These are phyloP conservation scores for Malassezia cuniculi DNA, from an alignment of 1,284 basidiomycete genomes.

Conservation along the genomic window DNA sequence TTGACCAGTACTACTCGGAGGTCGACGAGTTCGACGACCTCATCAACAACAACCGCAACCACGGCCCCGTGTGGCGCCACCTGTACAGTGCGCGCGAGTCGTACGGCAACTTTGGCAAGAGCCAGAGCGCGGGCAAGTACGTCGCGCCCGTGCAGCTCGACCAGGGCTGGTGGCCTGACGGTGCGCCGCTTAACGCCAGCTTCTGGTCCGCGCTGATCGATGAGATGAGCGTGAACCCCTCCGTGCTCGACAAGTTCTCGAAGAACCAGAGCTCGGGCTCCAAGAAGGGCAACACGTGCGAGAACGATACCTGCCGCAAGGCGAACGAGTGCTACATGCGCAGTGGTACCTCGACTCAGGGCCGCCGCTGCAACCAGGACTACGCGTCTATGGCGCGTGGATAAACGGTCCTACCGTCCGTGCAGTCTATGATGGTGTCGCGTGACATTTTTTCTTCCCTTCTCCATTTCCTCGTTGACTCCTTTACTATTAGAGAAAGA, in stretches of 20 bases:
- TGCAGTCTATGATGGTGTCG: too few species aligned
- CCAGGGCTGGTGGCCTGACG: constrained; percentile 50
- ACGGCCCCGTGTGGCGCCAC: constrained; percentile 57
- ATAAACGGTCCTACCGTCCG: too few species aligned
- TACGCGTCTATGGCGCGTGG: too few species aligned
- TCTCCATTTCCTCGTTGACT: too few species aligned
- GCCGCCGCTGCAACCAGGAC: constrained; percentile 53
- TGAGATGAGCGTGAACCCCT: constrained; percentile 23
- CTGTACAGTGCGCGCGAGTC: constrained; percentile 62
- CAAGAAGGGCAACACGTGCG: constrained; percentile 47
- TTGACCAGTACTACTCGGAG: constrained; percentile 36
- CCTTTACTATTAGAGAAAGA: too few species aligned
- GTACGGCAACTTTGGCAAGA: constrained; percentile 51
- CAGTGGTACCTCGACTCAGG: constrained; percentile 54
- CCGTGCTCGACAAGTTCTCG: constrained; percentile 1
- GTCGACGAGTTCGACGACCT: constrained; percentile 20
- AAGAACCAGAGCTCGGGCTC: not conserved
- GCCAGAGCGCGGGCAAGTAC: not conserved
- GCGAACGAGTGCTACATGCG: constrained; percentile 69
- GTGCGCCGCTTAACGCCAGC: constrained; percentile 64
- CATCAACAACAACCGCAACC: constrained; percentile 46
- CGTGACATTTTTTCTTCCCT: too few species aligned
- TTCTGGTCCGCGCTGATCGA: constrained; percentile 72
- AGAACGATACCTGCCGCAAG: constrained; percentile 50
- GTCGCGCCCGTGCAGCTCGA: constrained; percentile 2